Percentiles rank a stretch among this genome's conserved stretches.
phyloP scores from a whole-genome alignment of 202 grass and related monocot genomes.

The Bolboschoenoplectus hybrid region DNA sequence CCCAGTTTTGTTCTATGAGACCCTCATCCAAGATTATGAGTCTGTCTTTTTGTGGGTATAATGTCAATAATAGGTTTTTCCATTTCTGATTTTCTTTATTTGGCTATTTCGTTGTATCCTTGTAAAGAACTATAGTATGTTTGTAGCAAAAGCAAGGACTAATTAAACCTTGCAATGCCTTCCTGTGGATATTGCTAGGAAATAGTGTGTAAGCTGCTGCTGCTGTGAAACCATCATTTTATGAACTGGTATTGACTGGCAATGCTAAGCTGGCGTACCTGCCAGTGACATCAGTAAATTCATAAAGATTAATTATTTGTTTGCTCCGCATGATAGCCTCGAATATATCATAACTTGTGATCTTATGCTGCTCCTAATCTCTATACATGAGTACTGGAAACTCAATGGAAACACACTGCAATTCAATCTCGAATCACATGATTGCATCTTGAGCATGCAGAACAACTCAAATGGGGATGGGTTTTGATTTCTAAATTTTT shows the following conservation, averaged over 20 bases:
- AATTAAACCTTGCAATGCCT: constrained; percentile 3
- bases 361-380: neutral
- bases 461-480: neutral
- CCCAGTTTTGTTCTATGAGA: constrained; percentile 21
- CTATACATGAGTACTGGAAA: neutral
- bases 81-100: constrained; percentile 13
- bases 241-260: neutral
- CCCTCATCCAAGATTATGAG: constrained; percentile 15
- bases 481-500: neutral
- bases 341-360: neutral
- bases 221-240: neutral
- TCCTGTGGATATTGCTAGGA: constrained; percentile 11
- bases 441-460: neutral
- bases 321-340: neutral
- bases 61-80: neutral
- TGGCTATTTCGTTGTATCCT: constrained; percentile 26
- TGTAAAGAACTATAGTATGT: constrained; percentile 23
- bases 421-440: neutral
- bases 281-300: neutral
- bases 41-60: neutral
- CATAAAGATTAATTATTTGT: neutral
- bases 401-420: neutral
- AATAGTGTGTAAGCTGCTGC: neutral
- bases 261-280: neutral
- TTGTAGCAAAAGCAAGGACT: constrained; percentile 11